Conservation (phyloP, 1,284 basidiomycete species). For the Sphaerobolus stellatus region DNA sequence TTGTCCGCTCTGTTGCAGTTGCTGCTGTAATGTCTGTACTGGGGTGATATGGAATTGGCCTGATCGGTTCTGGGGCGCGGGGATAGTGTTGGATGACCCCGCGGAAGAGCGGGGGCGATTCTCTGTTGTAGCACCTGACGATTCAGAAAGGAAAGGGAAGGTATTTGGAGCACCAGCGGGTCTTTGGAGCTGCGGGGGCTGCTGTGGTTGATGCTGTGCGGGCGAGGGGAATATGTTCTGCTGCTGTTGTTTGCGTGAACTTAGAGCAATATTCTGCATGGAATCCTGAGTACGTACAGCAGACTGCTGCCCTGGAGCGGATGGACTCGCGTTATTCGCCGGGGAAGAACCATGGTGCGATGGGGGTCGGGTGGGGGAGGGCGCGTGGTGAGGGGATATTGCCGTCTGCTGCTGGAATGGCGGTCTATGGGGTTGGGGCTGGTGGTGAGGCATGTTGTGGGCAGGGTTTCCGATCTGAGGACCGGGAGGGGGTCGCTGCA, state of each 20-base stretch:
- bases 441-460: constrained; percentile 3
- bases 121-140: too few species aligned
- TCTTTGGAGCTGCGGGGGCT: not conserved
- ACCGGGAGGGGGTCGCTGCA: constrained; percentile 9
- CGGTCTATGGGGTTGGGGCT: constrained; percentile 8
- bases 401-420: constrained; percentile 7
- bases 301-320: constrained; percentile 1
- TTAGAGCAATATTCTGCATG: constrained; percentile 4
- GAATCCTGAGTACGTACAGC: not conserved
- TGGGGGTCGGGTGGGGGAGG: constrained; percentile 7
- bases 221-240: constrained; percentile 6
- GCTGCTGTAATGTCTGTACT: constrained; percentile 1
- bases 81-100: not conserved
- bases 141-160: not conserved
- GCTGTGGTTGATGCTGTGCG: constrained; percentile 3
- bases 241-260: constrained; percentile 4
- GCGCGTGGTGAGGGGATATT: constrained; percentile 1
- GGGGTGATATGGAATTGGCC: constrained; percentile 5
- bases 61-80: not conserved
- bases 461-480: not conserved
- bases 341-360: constrained; percentile 8
- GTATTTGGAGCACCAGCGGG: not conserved
- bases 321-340: not conserved
- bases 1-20: constrained; percentile 1
- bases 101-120: not conserved